A percentile compares a stretch with the other conserved stretches of the same genome.
phyloP scores from a whole-genome alignment of 495 filamentous ascomycete species.

The Talaromyces proteolyticus region DNA sequence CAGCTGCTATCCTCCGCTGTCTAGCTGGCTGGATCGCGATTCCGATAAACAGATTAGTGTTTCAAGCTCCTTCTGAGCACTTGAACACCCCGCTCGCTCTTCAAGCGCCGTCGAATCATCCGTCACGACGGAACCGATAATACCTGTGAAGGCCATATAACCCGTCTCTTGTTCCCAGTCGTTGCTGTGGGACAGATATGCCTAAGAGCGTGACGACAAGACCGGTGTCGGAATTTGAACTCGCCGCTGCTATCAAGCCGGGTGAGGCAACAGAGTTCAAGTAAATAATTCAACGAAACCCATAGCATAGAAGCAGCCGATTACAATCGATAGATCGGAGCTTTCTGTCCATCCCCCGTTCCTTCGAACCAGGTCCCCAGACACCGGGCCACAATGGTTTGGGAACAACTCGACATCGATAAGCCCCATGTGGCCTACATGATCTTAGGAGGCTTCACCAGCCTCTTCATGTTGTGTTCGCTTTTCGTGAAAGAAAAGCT shows the following conservation, averaged over 20 bases:
- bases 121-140: too few species aligned
- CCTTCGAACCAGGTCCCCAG: neutral
- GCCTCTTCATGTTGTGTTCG: constrained; percentile 96
- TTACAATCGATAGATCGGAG: neutral
- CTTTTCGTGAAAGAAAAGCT: constrained; percentile 96
- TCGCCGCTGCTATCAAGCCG: neutral
- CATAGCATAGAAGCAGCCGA: neutral
- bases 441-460: constrained; percentile 96
- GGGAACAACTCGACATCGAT: constrained; percentile 89
- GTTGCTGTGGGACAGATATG: constrained; percentile 7
- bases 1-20: too few species aligned
- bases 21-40: too few species aligned
- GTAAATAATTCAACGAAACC: neutral
- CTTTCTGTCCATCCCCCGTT: too few species aligned
- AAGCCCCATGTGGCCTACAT: constrained; percentile 97
- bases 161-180: neutral
- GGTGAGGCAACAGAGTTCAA: neutral
- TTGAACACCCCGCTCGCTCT: too few species aligned
- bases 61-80: too few species aligned
- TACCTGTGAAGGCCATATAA: too few species aligned
- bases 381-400: constrained; percentile 59
- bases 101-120: too few species aligned
- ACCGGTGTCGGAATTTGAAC: neutral
- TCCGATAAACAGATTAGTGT: too few species aligned
- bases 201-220: constrained; percentile 1